Evolutionary conservation across 1,139 yeast genomes (phyloP), one percentile per base, ranked within the genome.

Genomic region (Ashbya aceris): DNA sequence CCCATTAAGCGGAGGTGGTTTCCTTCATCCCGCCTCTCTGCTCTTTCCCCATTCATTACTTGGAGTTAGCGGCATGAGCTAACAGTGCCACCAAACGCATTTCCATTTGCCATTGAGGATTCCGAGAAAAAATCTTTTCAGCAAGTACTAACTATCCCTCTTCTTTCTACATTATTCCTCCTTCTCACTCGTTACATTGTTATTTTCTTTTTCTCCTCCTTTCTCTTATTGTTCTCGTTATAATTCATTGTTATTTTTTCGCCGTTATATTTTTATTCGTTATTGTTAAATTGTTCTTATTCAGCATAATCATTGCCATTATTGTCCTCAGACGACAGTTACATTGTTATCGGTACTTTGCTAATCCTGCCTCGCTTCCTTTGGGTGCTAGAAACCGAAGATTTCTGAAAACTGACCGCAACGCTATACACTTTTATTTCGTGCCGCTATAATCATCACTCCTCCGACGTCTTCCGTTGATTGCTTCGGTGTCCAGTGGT

Each of bases 71-170:
- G 23, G 23, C 23, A 17, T 17, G 23, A 17, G 11, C 13, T 11
- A 29, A 12, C 31, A 29, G 31, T 12, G 11, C 31, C 11, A 29
- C 31, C 31, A 29, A 29, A 6, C 31, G 13, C 31, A 12, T 29
- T 29, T 29, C 13, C 23, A 17, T 17, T 17, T 17, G 31, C 11
- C 13, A 29, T 29, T 29, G 31, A 29, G 13, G 13, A 11, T 29
- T 12, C 31, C 13, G 13, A 12, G 13, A 34, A 34, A 34, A 34
- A 34, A 34, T 34, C 37, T 34, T 34, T 34, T 23, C 37, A 34
- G 29, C 37, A 34, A 34, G 37, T 34, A 34, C 37, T 34, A 34
- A 32, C 29, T 34, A 9, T 23, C 27, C 37, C 27, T 14, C 31
- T 29, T 12, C 31, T 12, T 12, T 29, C 31, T 29, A n/a, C 31